Evolutionary conservation across 2,329 filamentous ascomycete genomes (phyloP).

Genomic region (Penicillium polonicum): DNA sequence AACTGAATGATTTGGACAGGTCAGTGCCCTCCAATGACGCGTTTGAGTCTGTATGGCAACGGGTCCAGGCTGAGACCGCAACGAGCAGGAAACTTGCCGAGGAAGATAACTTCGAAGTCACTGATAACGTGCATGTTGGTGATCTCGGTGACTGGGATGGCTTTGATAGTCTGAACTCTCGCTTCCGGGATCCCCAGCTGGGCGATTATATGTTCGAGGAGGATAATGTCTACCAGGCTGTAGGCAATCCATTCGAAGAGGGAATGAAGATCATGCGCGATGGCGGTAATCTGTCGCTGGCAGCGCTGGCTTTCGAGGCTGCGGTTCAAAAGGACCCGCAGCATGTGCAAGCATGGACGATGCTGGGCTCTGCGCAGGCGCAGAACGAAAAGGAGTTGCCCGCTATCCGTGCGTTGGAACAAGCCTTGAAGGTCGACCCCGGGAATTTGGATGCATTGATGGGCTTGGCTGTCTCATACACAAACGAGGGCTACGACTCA

Average conservation of each 20-base stretch:
- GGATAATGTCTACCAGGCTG: conserved; percentile 82
- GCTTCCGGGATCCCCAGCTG: conserved; percentile 71
- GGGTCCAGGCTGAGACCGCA: conserved; percentile 47
- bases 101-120: conserved; percentile 57
- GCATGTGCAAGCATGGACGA: conserved; percentile 91
- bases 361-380: conserved; percentile 86
- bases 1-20: conserved; percentile 87
- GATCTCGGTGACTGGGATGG: conserved; percentile 78
- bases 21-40: conserved; percentile 68
- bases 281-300: conserved; percentile 89
- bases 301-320: conserved; percentile 91
- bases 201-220: conserved; percentile 94
- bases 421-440: conserved; percentile 83
- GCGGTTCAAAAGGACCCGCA: conserved; percentile 85
- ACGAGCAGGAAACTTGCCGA: conserved; percentile 59
- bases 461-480: conserved; percentile 94
- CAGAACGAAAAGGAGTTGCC: conserved; percentile 99
- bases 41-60: conserved; percentile 74
- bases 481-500: conserved; percentile 97
- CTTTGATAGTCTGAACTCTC: conserved; percentile 69
- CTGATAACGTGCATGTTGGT: conserved; percentile 56
- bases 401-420: conserved; percentile 88
- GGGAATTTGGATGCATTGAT: conserved; percentile 87
- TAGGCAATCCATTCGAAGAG: conserved; percentile 85
- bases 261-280: conserved; percentile 90